phyloP scores from a whole-genome alignment of 2,329 filamentous ascomycete species.

The Graphiopsis chlorocephala region DNA sequence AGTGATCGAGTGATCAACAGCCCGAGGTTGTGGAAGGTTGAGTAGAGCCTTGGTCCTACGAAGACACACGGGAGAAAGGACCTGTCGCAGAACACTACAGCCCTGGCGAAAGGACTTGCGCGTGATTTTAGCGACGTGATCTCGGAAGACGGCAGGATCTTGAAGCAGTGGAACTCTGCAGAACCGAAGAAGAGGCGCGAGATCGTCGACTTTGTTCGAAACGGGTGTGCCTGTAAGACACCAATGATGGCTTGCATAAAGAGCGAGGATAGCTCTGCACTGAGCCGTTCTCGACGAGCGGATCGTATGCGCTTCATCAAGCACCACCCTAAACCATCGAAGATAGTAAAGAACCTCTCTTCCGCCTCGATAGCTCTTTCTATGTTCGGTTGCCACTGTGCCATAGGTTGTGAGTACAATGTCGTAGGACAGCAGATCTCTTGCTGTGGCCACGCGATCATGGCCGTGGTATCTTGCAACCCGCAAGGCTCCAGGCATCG shows the following conservation, averaged over 20 bases:
- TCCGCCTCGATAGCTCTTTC: conserved; percentile 57
- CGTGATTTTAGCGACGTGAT: not conserved
- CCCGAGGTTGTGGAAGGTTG: not conserved
- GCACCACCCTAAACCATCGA: conserved; percentile 89
- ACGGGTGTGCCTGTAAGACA: conserved; percentile 92
- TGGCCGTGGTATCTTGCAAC: conserved; percentile 86
- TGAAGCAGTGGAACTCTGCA: conserved; percentile 80
- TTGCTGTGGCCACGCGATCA: conserved; percentile 77
- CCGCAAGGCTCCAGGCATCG: conserved; percentile 66
- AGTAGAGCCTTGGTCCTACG: conserved; percentile 14
- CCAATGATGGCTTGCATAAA: conserved; percentile 84
- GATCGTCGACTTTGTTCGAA: conserved; percentile 89
- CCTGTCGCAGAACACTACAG: conserved; percentile 2
- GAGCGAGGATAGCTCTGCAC: conserved; percentile 87
- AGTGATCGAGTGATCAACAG: not conserved
- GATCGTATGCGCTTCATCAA: conserved; percentile 93
- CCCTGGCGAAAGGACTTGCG: not conserved
- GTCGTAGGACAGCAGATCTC: conserved; percentile 70
- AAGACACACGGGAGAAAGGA: conserved; percentile 10
- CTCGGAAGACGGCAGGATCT: conserved; percentile 1
- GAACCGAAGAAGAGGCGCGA: conserved; percentile 91
- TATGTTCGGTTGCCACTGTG: conserved; percentile 83
- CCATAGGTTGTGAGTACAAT: conserved; percentile 94
- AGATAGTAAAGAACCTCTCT: conserved; percentile 77
- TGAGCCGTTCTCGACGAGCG: conserved; percentile 86